Evolutionary conservation across 805 yeast genomes (phyloP), one percentile per base, ranked within the genome.

Genomic region (Suhomyces sp.): DNA sequence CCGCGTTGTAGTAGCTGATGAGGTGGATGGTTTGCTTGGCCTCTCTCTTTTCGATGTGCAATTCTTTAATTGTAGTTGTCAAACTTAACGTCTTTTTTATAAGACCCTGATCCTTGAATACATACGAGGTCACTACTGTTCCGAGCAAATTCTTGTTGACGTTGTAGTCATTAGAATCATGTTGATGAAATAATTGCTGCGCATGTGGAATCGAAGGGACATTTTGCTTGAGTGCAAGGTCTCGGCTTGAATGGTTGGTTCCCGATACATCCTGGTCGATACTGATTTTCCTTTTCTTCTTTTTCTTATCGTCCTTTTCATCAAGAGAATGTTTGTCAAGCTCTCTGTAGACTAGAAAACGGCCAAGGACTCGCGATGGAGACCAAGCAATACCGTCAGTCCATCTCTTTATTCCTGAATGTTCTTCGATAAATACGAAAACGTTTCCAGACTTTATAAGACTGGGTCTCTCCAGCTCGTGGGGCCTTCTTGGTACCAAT

Each of bases 301-400:
- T 68, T 61, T 77, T 73, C 64, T 77, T 65, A 51, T 68, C 72
- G 50, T 76, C 81, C 50, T 76, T 77, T 27, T 76, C 78, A 31
- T 65, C 63, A 12, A 73, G 58, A 0, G 80, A 75, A 6, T 66
- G 67, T 31, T 68, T 66, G 56, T 75, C 77, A 45, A 74, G 60
- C 50, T 91, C 96, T 24, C 96, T 80, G 67, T 92, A 92, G 9
- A 92, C 85, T 31, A 92, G 72, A 60, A 92, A 92, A 53, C 94
- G 77, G 5, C 96, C 96, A 24, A 90, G 76, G 39, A 92, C 90
- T 46, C 97, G 76, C 2, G 96, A 86, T 0, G 97, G 97, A 2
- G 92, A 84, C 98, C 98, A 92, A 12, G 92, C 76, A 12, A 89
- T 81, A n/a, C 97, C 97, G 63, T 92, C 98, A 1, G 98, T 92